These are phyloP conservation scores for Solanum hybrid DNA, from an alignment of 305 asterid species.

Conservation along the genomic window DNA sequence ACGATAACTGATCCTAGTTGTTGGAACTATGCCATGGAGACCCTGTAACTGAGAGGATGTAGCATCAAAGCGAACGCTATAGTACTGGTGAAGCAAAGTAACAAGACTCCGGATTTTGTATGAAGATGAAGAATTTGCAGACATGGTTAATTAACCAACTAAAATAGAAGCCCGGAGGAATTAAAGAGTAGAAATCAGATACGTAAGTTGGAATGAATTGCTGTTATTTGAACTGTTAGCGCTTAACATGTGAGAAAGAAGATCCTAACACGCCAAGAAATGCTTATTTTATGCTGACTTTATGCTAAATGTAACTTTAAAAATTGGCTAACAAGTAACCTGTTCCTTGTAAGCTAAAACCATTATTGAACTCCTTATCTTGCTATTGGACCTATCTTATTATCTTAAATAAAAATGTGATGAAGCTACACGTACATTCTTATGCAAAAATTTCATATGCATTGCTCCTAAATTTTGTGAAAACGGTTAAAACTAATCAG, in stretches of 20 bases:
- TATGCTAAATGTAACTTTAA: not conserved
- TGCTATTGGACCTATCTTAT: not conserved
- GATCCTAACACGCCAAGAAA: constrained; percentile 45
- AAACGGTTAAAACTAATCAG: not conserved
- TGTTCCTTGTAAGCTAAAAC: constrained; percentile 51
- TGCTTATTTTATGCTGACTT: constrained; percentile 1
- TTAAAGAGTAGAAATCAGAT: not conserved
- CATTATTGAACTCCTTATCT: not conserved
- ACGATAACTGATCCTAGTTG: constrained; percentile 1
- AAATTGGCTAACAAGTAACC: constrained; percentile 13
- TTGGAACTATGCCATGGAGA: constrained; percentile 1
- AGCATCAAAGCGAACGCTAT: constrained; percentile 8
- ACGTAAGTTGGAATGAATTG: not conserved
- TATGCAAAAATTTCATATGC: not conserved
- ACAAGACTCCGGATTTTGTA: constrained; percentile 34
- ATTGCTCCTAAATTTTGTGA: not conserved
- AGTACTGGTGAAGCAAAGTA: constrained; percentile 28
- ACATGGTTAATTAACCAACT: constrained; percentile 9
- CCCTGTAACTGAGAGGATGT: constrained; percentile 14
- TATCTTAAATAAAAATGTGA: not conserved
- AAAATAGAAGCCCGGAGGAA: not conserved
- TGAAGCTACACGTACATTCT: not conserved
- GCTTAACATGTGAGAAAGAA: not conserved
- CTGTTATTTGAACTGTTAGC: not conserved
- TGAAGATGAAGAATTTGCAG: constrained; percentile 37